Percentiles rank a stretch among this genome's conserved stretches.
Evolutionary conservation across 768 basidiomycete genomes (phyloP).

Genomic region (Lactarius sanguifluus): DNA sequence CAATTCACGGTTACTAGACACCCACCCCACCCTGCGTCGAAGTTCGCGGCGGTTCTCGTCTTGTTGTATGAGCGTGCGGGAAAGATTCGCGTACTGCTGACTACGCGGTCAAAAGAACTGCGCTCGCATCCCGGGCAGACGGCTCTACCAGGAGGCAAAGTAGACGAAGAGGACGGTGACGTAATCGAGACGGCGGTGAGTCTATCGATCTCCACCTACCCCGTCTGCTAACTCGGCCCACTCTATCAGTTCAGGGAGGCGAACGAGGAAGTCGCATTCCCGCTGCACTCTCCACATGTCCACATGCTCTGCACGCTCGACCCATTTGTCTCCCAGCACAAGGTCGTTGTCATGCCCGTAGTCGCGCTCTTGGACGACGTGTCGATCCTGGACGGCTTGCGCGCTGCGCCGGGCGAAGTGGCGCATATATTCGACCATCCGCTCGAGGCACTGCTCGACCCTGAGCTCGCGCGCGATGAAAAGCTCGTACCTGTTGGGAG

Average conservation of each 20-base stretch:
- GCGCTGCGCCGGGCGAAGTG: conserved; percentile 66
- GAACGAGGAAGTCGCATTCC: conserved; percentile 77
- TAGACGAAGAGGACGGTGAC: conserved; percentile 62
- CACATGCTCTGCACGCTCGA: conserved; percentile 60
- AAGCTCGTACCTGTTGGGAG: conserved; percentile 55
- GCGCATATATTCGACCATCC: conserved; percentile 79
- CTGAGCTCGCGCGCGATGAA: conserved; percentile 46
- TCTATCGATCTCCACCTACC: conserved; percentile 3
- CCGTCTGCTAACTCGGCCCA: too few relatives aligned
- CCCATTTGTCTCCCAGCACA: conserved; percentile 66
- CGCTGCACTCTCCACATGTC: conserved; percentile 54
- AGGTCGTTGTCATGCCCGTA: conserved; percentile 75
- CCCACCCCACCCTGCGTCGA: conserved; percentile 37
- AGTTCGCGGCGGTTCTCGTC: conserved; percentile 75
- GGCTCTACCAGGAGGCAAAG: conserved; percentile 80
- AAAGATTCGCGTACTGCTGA: conserved; percentile 72
- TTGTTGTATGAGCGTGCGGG: conserved; percentile 73
- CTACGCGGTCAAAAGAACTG: conserved; percentile 77
- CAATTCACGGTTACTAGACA: conserved; percentile 4
- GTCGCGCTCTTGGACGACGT: conserved; percentile 64
- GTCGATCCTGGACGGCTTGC: conserved; percentile 50
- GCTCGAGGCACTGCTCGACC: conserved; percentile 69
- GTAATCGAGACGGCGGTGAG: conserved; percentile 75
- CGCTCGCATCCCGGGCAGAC: conserved; percentile 80
- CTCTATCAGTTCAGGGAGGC: conserved; percentile 85